Evolutionary conservation across 371 early-diverging fungal genomes (phyloP).

Genomic region (Mortierella sp.): DNA sequence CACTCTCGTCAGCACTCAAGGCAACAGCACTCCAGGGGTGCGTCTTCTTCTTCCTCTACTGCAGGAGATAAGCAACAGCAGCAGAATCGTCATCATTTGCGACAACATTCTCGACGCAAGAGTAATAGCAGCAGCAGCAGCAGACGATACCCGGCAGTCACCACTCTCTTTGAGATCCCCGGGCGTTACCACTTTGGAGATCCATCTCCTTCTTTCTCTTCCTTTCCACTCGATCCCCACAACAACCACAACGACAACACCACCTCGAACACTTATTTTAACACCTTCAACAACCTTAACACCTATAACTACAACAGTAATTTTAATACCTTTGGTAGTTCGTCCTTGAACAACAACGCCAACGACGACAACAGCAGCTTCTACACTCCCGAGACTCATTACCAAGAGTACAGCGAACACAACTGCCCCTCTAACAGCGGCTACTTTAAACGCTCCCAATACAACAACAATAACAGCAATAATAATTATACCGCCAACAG

Average conservation of each 20-base stretch:
- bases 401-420: background rate
- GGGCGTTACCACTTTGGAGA: constrained; percentile 12
- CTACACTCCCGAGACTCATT: background rate
- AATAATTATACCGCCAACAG: background rate
- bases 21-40: constrained; percentile 15
- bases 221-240: background rate
- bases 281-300: background rate
- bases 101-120: constrained; percentile 30
- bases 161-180: constrained; percentile 10
- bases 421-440: background rate
- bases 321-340: background rate
- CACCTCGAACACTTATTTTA: background rate
- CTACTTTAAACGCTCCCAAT: constrained; percentile 2
- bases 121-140: constrained; percentile 9
- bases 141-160: background rate
- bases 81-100: constrained; percentile 17
- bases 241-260: background rate
- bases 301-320: background rate
- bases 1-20: constrained; percentile 21
- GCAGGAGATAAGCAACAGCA: constrained; percentile 1
- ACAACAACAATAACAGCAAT: constrained; percentile 8
- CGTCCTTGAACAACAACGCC: background rate
- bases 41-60: constrained; percentile 22
- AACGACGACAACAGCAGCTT: background rate
- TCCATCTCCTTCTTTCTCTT: background rate